Evolutionary conservation across 306 rosid genomes (phyloP).

Genomic region (apple (Malus domestica)): ASM211411v1 NC_041804.1:100501-101000

Average conservation of each 20-base stretch:
- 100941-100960: constrained; percentile 39
- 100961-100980: constrained; percentile 55
- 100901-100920: constrained; percentile 40
- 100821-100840: constrained; percentile 89
- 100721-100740: constrained; percentile 65
- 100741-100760: constrained; percentile 64
- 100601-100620: constrained; percentile 91
- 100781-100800: constrained; percentile 52
- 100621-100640: constrained; percentile 77
- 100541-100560: constrained; percentile 19
- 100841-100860: constrained; percentile 74
- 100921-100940: constrained; percentile 39
- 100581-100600: constrained; percentile 15
- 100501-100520: not conserved
- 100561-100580: constrained; percentile 45
- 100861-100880: constrained; percentile 53
- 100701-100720: constrained; percentile 60
- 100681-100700: constrained; percentile 55
- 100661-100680: constrained; percentile 59
- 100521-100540: constrained; percentile 3
- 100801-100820: constrained; percentile 75
- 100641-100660: constrained; percentile 90
- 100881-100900: constrained; percentile 31
- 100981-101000: constrained; percentile 50
- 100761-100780: constrained; percentile 79